These are phyloP conservation scores for Cladophialophora bantiana DNA, from an alignment of 2,329 filamentous ascomycete species.

Conservation along the genomic window DNA sequence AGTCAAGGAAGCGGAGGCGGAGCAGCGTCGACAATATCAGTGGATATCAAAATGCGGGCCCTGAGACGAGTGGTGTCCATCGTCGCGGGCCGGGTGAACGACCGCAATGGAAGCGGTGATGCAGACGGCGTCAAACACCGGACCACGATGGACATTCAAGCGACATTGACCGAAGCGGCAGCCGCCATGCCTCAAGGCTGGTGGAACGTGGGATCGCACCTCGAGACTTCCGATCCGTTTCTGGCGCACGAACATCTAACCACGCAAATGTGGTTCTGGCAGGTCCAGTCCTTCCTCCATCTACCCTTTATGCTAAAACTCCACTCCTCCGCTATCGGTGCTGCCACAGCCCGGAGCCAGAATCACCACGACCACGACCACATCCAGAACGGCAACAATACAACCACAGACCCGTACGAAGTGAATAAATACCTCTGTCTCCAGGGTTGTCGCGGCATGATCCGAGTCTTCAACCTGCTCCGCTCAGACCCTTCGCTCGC, in stretches of 20 bases:
- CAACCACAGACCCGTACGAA: conserved; percentile 26
- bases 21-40: conserved; percentile 6
- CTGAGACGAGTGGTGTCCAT: conserved; percentile 35
- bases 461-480: conserved; percentile 34
- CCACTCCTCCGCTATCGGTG: conserved; percentile 4
- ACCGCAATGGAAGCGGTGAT: conserved; percentile 31
- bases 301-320: conserved; percentile 37
- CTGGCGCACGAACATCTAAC: conserved; percentile 34
- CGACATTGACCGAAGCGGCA: conserved; percentile 25
- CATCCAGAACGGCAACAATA: background rate
- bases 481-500: conserved; percentile 36
- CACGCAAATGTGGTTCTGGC: conserved; percentile 39
- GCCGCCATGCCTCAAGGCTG: conserved; percentile 35
- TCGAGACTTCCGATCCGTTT: conserved; percentile 20
- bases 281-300: conserved; percentile 39
- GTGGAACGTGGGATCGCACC: conserved; percentile 34
- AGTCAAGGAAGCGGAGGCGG: background rate
- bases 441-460: conserved; percentile 32
- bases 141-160: conserved; percentile 32
- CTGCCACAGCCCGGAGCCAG: background rate
- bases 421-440: conserved; percentile 33
- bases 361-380: background rate
- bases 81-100: conserved; percentile 35
- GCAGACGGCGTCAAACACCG: conserved; percentile 18
- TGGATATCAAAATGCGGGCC: conserved; percentile 37